Evolutionary conservation across 768 basidiomycete genomes (phyloP).

Genomic region (Fomitopsis serialis): DNA sequence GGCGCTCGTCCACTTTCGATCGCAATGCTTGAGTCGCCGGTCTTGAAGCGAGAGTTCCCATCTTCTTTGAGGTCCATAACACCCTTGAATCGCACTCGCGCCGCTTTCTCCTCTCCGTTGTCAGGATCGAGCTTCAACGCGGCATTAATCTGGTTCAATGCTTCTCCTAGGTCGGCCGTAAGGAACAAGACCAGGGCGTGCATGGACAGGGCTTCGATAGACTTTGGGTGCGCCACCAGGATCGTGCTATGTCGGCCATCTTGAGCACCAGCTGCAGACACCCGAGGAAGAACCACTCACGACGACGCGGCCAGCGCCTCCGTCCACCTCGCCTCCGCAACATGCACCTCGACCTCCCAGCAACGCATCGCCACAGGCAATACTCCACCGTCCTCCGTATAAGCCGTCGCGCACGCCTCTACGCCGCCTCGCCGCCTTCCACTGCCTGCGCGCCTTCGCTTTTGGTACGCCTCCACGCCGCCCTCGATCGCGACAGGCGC

Average conservation of each 20-base stretch:
- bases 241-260: too few relatives aligned
- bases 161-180: constrained; percentile 57
- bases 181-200: constrained; percentile 75
- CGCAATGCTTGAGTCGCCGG: constrained; percentile 50
- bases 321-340: constrained; percentile 3
- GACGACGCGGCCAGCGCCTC: not conserved
- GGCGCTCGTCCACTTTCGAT: constrained; percentile 61
- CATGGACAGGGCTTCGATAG: constrained; percentile 66
- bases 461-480: constrained; percentile 1
- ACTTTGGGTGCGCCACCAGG: constrained; percentile 36
- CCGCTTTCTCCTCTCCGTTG: constrained; percentile 52
- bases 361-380: constrained; percentile 4
- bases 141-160: constrained; percentile 57
- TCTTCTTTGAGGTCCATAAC: constrained; percentile 77
- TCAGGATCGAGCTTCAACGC: constrained; percentile 75
- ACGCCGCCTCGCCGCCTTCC: constrained; percentile 4
- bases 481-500: constrained; percentile 1
- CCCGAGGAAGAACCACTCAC: not conserved
- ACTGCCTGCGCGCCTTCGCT: constrained; percentile 2
- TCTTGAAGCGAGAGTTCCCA: constrained; percentile 68
- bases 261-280: too few relatives aligned
- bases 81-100: constrained; percentile 67
- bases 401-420: not conserved
- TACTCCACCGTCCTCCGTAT: constrained; percentile 1
- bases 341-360: constrained; percentile 6